phyloP scores from a whole-genome alignment of 2,329 filamentous ascomycete species.

The Colletotrichum theobromicola region DNA sequence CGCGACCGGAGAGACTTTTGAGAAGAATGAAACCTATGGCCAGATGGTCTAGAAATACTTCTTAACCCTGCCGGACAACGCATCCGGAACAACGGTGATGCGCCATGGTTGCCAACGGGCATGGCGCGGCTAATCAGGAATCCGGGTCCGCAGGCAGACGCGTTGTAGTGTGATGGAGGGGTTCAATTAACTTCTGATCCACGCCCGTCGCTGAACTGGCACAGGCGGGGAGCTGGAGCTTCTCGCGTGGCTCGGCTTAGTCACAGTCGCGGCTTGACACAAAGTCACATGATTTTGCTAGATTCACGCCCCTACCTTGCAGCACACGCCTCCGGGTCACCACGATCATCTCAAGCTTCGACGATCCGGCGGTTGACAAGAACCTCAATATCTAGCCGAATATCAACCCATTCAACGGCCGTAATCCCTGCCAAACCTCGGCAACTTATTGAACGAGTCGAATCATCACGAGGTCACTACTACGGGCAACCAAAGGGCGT shows the following conservation, averaged over 20 bases:
- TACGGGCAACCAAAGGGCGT: not conserved
- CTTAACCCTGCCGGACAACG: conserved; percentile 25
- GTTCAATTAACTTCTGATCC: not conserved
- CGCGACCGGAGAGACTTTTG: not conserved
- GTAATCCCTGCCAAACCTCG: not conserved
- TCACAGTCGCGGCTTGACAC: conserved; percentile 42
- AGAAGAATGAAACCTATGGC: not conserved
- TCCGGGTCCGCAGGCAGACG: conserved; percentile 31
- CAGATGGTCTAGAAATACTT: not conserved
- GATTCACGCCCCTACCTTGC: conserved; percentile 2
- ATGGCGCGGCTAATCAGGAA: conserved; percentile 29
- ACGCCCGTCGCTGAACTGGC: not conserved
- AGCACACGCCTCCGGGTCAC: not conserved
- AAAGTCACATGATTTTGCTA: not conserved
- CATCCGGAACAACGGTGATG: conserved; percentile 30
- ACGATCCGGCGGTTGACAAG: not conserved
- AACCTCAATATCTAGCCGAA: not conserved
- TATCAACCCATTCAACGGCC: not conserved
- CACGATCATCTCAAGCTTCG: conserved; percentile 9
- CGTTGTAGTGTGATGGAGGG: conserved; percentile 24
- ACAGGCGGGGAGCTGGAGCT: conserved; percentile 2
- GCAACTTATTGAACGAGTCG: not conserved
- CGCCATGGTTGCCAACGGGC: conserved; percentile 37
- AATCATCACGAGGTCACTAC: not conserved
- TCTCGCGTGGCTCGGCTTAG: conserved; percentile 30